These are phyloP conservation scores for Periconia macrospinosa DNA, from an alignment of 2,329 filamentous ascomycete genomes.

Conservation along the genomic window DNA sequence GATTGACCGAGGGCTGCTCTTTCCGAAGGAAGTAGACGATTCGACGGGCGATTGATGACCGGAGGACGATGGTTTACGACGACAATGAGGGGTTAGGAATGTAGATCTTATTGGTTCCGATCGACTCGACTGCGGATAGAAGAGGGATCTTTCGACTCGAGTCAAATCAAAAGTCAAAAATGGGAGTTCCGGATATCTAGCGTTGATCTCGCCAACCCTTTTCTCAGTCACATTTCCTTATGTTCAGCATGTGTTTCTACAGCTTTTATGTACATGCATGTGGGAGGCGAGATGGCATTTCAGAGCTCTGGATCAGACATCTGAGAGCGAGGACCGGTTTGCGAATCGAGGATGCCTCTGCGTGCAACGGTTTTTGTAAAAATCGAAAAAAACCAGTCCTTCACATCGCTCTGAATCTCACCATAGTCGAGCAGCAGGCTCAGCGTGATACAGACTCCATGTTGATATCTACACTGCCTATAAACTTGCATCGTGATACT, in stretches of 20 bases:
- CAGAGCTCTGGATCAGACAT: slow-evolving; percentile 42
- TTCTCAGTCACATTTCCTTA: slow-evolving; percentile 40
- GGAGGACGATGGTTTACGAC: slow-evolving; percentile 41
- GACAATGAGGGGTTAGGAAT: slow-evolving; percentile 41
- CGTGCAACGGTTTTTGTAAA: slow-evolving; percentile 47
- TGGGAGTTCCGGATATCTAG: slow-evolving; percentile 50
- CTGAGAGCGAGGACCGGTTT: slow-evolving; percentile 45
- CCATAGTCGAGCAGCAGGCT: background rate
- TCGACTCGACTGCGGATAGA: slow-evolving; percentile 48
- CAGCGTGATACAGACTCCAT: background rate
- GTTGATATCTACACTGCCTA: too few species aligned
- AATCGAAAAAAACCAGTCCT: slow-evolving; percentile 42
- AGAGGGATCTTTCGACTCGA: slow-evolving; percentile 48
- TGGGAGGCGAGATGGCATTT: slow-evolving; percentile 47
- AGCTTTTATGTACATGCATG: slow-evolving; percentile 47
- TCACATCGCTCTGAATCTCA: slow-evolving; percentile 23
- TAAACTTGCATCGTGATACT: slow-evolving; percentile 15
- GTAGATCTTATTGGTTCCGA: slow-evolving; percentile 45
- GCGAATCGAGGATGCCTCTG: slow-evolving; percentile 52
- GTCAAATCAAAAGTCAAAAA: slow-evolving; percentile 46
- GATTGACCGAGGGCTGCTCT: slow-evolving; percentile 99
- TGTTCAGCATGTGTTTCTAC: slow-evolving; percentile 42
- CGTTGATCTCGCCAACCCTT: slow-evolving; percentile 43
- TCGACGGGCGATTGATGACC: slow-evolving; percentile 19
- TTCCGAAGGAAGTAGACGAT: slow-evolving; percentile 98